Percentiles rank a stretch among this genome's conserved stretches.
These are phyloP conservation scores for Alternaria sp. DNA, from an alignment of 2,329 filamentous ascomycete genomes.

Conservation along the genomic window DNA sequence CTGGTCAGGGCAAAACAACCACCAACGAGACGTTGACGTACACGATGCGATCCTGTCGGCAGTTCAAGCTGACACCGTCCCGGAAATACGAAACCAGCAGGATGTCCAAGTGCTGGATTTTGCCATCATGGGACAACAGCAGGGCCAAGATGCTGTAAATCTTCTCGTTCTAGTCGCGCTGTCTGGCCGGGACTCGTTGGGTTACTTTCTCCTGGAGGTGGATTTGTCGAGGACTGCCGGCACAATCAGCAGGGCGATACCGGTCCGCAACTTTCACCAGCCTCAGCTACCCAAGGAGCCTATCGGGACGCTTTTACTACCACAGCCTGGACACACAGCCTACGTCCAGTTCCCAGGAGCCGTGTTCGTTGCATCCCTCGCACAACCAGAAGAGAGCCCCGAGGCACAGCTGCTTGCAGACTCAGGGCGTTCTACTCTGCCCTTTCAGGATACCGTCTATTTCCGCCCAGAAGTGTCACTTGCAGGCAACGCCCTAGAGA, in stretches of 20 bases:
- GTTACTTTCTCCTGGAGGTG: constrained; percentile 80
- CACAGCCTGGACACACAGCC: constrained; percentile 79
- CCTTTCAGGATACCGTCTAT: constrained; percentile 87
- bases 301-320: constrained; percentile 70
- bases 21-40: constrained; percentile 75
- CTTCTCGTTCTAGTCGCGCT: constrained; percentile 48
- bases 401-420: constrained; percentile 73
- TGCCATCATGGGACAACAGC: constrained; percentile 63
- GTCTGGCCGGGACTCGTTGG: constrained; percentile 49
- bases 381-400: constrained; percentile 71
- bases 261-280: constrained; percentile 64
- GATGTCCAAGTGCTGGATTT: constrained; percentile 83
- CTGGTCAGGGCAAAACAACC: constrained; percentile 82
- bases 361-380: constrained; percentile 78
- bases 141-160: constrained; percentile 45
- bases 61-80: constrained; percentile 64
- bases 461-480: constrained; percentile 67
- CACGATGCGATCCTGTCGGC: constrained; percentile 70
- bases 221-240: constrained; percentile 63
- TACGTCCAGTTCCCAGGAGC: constrained; percentile 83
- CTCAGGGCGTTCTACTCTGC: constrained; percentile 51
- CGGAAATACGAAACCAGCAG: constrained; percentile 59
- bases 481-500: constrained; percentile 61
- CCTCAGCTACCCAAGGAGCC: constrained; percentile 47
- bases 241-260: constrained; percentile 71